Evolutionary conservation across 306 rosid genomes (phyloP), one percentile per base, ranked within the genome.

Genomic region (Casuarina glauca): DNA sequence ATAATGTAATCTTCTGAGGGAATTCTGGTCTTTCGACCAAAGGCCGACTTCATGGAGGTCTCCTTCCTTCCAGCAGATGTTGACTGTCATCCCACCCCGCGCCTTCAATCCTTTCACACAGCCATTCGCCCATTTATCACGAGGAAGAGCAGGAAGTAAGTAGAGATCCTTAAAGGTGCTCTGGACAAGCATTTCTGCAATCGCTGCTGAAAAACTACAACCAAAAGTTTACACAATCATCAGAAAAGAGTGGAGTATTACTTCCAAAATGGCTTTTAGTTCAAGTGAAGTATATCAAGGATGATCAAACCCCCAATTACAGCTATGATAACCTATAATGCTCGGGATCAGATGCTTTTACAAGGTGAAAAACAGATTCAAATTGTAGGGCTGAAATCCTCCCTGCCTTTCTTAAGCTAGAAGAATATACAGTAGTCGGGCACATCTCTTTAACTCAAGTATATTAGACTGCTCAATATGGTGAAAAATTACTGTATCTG

Each of bases 81-180:
- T 90, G 15, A 92, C 90, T 0, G 95, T 92, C 74, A 88, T 84
- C 57, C 91, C 91, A 0, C 96, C 96, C 0, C 96, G 97, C 1
- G 92, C 93, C 84, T 87, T 92, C 77, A 92, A 83, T 82, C 96
- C 97, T 82, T 90, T 90, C 63, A 92, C 89, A n/a, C 93, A 92
- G 60, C 97, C 97, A 64, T 75, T 86, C 5, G 90, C 82, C 97
- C 97, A 90, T 86, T 86, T 90, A 61, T 89, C 93, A 19, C 89
- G 85, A 0, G 97, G 97, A 82, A 92, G 85, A 3, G 97, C 96
- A 0, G 97, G 96, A 80, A 92, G 97, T 74, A 92, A 82, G 85
- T 81, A 84, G 2, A 92, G 85, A 69, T 92, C 96, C 79, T 86
- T 92, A 6, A 72, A 43, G 2, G 97, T 90, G 88, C 97, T 90